Evolutionary conservation across 257 asterid genomes (phyloP), one percentile per base, ranked within the genome.

Genomic region (Plantago major): DNA sequence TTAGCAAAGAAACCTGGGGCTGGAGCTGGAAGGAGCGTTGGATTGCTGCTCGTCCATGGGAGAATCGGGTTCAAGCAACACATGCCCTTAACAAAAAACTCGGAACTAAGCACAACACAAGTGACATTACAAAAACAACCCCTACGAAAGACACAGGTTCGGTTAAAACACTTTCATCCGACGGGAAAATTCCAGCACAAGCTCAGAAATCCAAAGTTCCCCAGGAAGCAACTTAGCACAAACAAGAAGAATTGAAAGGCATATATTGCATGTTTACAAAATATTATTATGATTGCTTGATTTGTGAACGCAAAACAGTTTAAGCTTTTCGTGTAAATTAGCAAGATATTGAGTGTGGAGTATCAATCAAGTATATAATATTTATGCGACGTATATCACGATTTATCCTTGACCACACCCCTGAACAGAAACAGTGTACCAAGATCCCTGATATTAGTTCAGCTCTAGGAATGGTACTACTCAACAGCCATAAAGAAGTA

Each of bases 21-120:
- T 88, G 96, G 96, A 85, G 95, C 79, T 83, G 96, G 92, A 83
- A 73, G 60, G 94, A 87, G 55, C 55, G 89, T 6, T 88, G 94
- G 94, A 72, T 80, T 1, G 91, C 96, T 11, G 83, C 72, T 71
- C 81, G 91, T 6, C 94, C 91, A 13, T 85, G 91, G 96, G 96
- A 88, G 73, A 81, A 73, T 13, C 71, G 90, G 33, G 80, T 74
- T 64, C 74, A 75, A 57, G 42, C 76, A 1, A 73, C 71, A 18
- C 68, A 69, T 37, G 22, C 55, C 30, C 66, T 64, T 26, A 16
- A 63, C 54, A 84, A 87, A 69, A 81, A 59, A 66, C 57, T 50
- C 53, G 77, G 74, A 47, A 12, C 66, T 53, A 70, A 67, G 43
- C 67, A 62, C 16, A 83, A 71, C 63, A 69, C 60, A 38, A 63